A percentile compares a stretch with the other conserved stretches of the same genome.
Evolutionary conservation across 2,329 filamentous ascomycete genomes (phyloP).

Genomic region (Pleurostoma richardsiae): DNA sequence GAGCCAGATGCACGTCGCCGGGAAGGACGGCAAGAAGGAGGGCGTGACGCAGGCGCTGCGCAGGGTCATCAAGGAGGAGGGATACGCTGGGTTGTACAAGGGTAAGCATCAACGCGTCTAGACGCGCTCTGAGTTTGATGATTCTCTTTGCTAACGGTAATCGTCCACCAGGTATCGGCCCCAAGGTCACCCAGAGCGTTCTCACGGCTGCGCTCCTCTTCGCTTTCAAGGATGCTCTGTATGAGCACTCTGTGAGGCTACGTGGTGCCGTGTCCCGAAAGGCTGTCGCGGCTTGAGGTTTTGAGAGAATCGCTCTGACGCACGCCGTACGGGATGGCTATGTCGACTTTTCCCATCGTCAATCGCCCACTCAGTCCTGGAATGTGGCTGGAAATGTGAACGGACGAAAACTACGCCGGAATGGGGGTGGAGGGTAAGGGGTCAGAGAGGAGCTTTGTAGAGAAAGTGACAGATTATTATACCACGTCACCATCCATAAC

Average conservation of each 20-base stretch:
- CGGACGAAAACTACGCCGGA: too few relatives aligned
- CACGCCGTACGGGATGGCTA: constrained; percentile 20
- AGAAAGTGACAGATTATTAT: too few relatives aligned
- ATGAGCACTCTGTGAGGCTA: constrained; percentile 71
- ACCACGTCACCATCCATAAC: too few relatives aligned
- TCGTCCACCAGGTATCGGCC: constrained; percentile 68
- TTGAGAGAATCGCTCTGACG: too few relatives aligned
- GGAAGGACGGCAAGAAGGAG: constrained; percentile 60
- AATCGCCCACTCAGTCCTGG: too few relatives aligned
- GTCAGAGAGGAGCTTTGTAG: too few relatives aligned
- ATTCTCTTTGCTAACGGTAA: constrained; percentile 1
- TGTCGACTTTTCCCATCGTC: too few relatives aligned
- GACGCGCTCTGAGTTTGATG: too few relatives aligned
- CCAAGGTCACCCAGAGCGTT: constrained; percentile 95
- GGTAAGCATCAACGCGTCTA: constrained; percentile 49
- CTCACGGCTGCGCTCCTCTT: constrained; percentile 95
- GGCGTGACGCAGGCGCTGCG: constrained; percentile 73
- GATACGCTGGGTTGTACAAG: constrained; percentile 89
- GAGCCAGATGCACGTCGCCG: constrained; percentile 92
- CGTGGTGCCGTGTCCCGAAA: constrained; percentile 41
- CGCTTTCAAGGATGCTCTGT: constrained; percentile 95
- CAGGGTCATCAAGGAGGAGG: constrained; percentile 80
- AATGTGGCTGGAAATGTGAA: too few relatives aligned
- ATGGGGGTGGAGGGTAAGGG: too few relatives aligned
- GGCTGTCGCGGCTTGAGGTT: constrained; percentile 12